Evolutionary conservation across 257 asterid species (phyloP).

Genomic region (Lantana camara): DNA sequence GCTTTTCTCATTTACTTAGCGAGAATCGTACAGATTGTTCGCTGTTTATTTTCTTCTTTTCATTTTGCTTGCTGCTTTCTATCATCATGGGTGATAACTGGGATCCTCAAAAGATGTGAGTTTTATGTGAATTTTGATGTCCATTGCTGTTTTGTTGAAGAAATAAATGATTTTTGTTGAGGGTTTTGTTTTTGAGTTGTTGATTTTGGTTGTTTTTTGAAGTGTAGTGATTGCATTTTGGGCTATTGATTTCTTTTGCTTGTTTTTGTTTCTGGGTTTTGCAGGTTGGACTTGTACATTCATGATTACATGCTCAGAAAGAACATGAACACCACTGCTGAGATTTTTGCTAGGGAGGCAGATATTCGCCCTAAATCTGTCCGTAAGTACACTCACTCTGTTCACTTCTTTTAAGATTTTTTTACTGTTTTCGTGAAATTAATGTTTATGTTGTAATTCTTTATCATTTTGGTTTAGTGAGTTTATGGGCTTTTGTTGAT

Average conservation of each 20-base stretch:
- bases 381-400: slow-evolving; percentile 28
- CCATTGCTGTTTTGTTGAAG: not conserved
- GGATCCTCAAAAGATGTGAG: slow-evolving; percentile 45
- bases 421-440: slow-evolving; percentile 2
- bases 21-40: not conserved
- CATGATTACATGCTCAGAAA: slow-evolving; percentile 40
- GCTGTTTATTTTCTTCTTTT: not conserved
- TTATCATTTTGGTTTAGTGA: too few species aligned
- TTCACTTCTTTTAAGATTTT: not conserved
- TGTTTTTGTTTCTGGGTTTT: not conserved
- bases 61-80: not conserved
- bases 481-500: not conserved
- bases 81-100: slow-evolving; percentile 31
- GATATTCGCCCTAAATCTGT: slow-evolving; percentile 23
- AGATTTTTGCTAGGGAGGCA: slow-evolving; percentile 39
- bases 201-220: not conserved
- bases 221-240: not conserved
- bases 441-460: not conserved
- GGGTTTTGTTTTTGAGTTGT: slow-evolving; percentile 5
- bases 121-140: slow-evolving; percentile 1
- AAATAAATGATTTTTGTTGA: not conserved
- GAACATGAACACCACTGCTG: slow-evolving; percentile 38
- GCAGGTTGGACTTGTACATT: slow-evolving; percentile 45
- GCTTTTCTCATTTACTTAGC: not conserved
- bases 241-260: not conserved